These are phyloP conservation scores for Aspergillus campestris DNA, from an alignment of 495 filamentous ascomycete genomes.

Conservation along the genomic window DNA sequence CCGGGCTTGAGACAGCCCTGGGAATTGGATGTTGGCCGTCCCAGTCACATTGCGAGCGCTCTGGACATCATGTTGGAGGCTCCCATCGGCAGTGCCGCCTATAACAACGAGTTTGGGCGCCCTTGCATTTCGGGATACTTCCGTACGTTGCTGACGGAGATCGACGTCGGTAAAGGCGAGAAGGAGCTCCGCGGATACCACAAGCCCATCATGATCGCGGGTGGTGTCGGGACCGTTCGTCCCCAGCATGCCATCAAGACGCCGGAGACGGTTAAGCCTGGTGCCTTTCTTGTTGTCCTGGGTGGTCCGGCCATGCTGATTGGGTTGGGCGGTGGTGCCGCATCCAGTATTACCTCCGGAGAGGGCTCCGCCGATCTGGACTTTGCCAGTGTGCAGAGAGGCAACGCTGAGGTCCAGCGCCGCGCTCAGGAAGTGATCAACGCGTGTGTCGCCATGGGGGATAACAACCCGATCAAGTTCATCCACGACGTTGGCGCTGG, in stretches of 20 bases:
- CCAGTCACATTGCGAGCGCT: constrained; percentile 82
- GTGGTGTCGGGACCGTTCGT: constrained; percentile 91
- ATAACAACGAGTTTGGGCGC: constrained; percentile 98
- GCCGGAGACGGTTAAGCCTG: constrained; percentile 64
- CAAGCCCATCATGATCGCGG: constrained; percentile 98
- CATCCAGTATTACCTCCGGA: constrained; percentile 80
- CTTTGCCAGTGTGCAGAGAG: constrained; percentile 89
- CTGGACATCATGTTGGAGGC: constrained; percentile 97
- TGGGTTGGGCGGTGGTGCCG: constrained; percentile 89
- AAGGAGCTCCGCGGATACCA: constrained; percentile 83
- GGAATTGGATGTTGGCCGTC: constrained; percentile 86
- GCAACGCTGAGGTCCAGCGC: constrained; percentile 89
- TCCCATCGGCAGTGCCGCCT: constrained; percentile 85
- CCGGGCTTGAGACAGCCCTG: constrained; percentile 74
- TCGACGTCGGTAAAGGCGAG: constrained; percentile 49
- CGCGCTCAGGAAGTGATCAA: constrained; percentile 96
- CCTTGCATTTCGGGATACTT: constrained; percentile 86
- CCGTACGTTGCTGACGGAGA: constrained; percentile 68
- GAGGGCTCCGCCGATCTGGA: constrained; percentile 86
- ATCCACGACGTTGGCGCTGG: constrained; percentile 98
- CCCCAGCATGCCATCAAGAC: constrained; percentile 86
- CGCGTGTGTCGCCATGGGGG: constrained; percentile 74
- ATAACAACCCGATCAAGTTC: constrained; percentile 80
- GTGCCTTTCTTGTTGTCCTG: constrained; percentile 81
- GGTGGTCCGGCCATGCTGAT: constrained; percentile 97